Conservation (phyloP, 2,329 filamentous ascomycete species). For the Penicillium sp. region DNA sequence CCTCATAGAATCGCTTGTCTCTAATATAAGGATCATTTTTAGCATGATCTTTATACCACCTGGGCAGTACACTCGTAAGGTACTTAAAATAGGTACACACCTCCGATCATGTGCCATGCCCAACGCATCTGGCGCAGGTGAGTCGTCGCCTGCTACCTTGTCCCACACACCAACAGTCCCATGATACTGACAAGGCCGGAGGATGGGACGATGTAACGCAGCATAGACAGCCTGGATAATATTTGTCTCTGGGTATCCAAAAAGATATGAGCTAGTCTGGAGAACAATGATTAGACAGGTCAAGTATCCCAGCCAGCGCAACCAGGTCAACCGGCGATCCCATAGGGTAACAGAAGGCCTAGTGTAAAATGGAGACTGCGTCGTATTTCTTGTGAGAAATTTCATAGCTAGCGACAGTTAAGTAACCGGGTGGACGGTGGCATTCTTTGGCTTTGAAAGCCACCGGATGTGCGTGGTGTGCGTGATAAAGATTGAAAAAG, state of each 20-base stretch:
- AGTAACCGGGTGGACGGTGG: background rate
- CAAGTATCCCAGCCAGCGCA: slow-evolving; percentile 14
- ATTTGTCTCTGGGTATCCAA: slow-evolving; percentile 5
- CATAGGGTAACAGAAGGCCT: background rate
- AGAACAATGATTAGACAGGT: slow-evolving; percentile 9
- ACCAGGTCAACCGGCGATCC: slow-evolving; percentile 6
- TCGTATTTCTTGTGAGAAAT: background rate
- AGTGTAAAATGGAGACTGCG: slow-evolving; percentile 1
- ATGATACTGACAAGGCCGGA: slow-evolving; percentile 22
- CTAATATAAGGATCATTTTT: background rate
- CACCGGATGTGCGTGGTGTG: background rate
- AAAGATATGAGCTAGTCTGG: slow-evolving; percentile 8
- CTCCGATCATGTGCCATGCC: slow-evolving; percentile 14
- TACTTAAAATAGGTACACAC: slow-evolving; percentile 4
- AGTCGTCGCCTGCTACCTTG: background rate
- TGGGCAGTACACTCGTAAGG: too few species aligned
- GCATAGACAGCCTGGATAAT: background rate
- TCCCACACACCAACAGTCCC: background rate
- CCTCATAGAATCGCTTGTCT: slow-evolving; percentile 19
- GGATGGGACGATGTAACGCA: background rate
- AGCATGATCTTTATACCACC: background rate
- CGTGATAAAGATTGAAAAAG: background rate
- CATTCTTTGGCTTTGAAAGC: background rate
- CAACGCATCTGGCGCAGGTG: slow-evolving; percentile 9
- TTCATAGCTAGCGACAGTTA: background rate